These are phyloP conservation scores for Colletotrichum sp. DNA, from an alignment of 2,329 filamentous ascomycete species.

Conservation along the genomic window DNA sequence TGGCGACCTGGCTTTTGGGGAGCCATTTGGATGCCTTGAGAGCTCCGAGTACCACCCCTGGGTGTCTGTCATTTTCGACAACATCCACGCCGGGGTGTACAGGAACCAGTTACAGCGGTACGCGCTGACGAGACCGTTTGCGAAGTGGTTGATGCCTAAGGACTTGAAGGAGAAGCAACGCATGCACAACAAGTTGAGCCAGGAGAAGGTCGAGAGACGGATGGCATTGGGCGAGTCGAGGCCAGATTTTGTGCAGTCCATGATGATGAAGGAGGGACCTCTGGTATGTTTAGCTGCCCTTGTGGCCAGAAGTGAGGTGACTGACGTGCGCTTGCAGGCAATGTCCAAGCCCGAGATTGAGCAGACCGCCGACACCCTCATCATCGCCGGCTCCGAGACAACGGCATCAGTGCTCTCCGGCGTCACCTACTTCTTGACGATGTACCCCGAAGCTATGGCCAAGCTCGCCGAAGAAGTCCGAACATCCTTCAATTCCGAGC, in stretches of 20 bases:
- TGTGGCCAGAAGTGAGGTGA: accelerated
- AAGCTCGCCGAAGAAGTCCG: constrained; percentile 46
- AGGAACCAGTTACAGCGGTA: background rate
- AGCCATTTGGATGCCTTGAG: constrained; percentile 31
- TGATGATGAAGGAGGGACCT: constrained; percentile 21
- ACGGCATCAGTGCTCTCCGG: constrained; percentile 49
- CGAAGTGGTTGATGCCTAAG: background rate
- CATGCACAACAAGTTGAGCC: background rate
- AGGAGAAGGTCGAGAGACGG: constrained; percentile 3
- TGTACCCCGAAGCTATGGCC: constrained; percentile 32
- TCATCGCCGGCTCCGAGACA: constrained; percentile 48
- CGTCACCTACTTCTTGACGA: constrained; percentile 42
- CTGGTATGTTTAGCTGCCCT: background rate
- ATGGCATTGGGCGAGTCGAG: constrained; percentile 19
- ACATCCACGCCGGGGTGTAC: background rate
- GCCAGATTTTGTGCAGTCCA: constrained; percentile 24
- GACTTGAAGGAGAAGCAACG: background rate
- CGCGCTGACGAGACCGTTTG: background rate
- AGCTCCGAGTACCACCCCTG: constrained; percentile 29
- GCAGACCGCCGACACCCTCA: constrained; percentile 22
- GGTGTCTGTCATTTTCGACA: constrained; percentile 27
- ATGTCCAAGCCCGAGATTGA: constrained; percentile 8
- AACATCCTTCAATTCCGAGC: constrained; percentile 33
- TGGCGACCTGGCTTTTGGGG: constrained; percentile 33
- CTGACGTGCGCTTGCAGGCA: background rate